phyloP scores from a whole-genome alignment of 768 basidiomycete genomes.

The Pleurotus djamor region DNA sequence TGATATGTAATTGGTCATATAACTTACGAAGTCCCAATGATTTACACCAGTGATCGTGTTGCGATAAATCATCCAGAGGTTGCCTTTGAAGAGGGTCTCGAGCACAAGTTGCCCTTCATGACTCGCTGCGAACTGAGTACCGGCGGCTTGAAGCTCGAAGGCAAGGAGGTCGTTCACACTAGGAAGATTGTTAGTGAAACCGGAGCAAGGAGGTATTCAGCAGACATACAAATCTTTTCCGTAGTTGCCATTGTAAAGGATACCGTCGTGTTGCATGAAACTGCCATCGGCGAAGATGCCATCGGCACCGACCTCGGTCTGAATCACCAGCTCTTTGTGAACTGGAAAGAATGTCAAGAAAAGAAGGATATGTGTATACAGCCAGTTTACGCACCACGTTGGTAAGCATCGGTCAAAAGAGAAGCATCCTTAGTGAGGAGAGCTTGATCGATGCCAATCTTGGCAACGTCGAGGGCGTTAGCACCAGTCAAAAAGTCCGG shows the following conservation, averaged over 20 bases:
- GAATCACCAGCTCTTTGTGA: slow-evolving; percentile 51
- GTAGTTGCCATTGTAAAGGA: slow-evolving; percentile 75
- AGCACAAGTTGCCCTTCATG: slow-evolving; percentile 43
- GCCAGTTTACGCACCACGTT: slow-evolving; percentile 13
- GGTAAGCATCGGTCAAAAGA: slow-evolving; percentile 47
- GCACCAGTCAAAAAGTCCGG: slow-evolving; percentile 58
- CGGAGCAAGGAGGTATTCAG: neutral
- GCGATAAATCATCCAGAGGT: slow-evolving; percentile 69
- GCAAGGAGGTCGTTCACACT: slow-evolving; percentile 63
- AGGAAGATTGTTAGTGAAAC: neutral
- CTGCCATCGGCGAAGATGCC: slow-evolving; percentile 57
- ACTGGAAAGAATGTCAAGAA: slow-evolving; percentile 17
- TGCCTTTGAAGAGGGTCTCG: slow-evolving; percentile 52
- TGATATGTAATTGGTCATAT: neutral
- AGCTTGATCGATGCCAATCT: slow-evolving; percentile 54
- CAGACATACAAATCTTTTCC: slow-evolving; percentile 41
- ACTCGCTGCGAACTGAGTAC: slow-evolving; percentile 53
- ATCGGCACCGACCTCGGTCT: slow-evolving; percentile 47
- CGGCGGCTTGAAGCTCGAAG: slow-evolving; percentile 58
- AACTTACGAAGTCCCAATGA: slow-evolving; percentile 73
- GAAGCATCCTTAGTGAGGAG: slow-evolving; percentile 40
- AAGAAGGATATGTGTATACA: neutral
- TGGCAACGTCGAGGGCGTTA: slow-evolving; percentile 63
- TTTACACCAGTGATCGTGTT: slow-evolving; percentile 54
- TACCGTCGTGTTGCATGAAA: slow-evolving; percentile 53